Evolutionary conservation across 768 basidiomycete genomes (phyloP), one percentile per base, ranked within the genome.

Genomic region (Lactifluus volemus): DNA sequence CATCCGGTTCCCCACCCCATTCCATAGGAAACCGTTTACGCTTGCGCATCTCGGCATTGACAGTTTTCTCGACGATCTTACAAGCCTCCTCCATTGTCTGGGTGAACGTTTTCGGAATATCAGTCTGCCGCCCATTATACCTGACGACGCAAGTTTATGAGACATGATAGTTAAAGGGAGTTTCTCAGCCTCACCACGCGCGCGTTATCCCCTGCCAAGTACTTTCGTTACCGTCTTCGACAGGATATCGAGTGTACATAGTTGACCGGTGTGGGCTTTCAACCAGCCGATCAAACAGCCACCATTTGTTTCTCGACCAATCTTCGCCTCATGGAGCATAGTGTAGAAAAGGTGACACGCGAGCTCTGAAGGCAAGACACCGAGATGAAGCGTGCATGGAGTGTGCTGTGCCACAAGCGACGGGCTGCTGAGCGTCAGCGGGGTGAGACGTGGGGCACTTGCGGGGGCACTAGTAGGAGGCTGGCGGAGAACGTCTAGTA

Each of bases 251-350:
- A 5, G 81, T 82, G 72, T 81, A 92, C 72, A 92, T 90, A 1
- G 86, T 81, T 1, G 90, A 88, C n/a, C 82, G 77, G 73, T 92
- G 90, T 4, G 90, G 89, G 66, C 88, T 89, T 72, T 92, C 88
- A 2, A 92, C 91, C 14, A 92, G 63, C 21, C 84, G 78, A 67
- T 92, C 89, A 70, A 89, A 86, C 19, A 92, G 77, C 85, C 85
- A 92, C 91, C 90, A 92, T 66, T 84, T 88, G 63, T 88, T 89
- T 53, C 82, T 76, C 63, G 79, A 74, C 90, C 89, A 92, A 8
- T 71, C 67, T 44, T 76, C 19, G 89, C 84, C 15, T 77, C 73
- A 51, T 83, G 77, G 14, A 86, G 61, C 87, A 92, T 85, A 0
- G 77, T 78, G 64, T 91, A 84, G 70, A 89, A 92, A 21, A 92